phyloP scores from a whole-genome alignment of 1,139 yeast species.

The Debaryomyces psychrophilus region DNA sequence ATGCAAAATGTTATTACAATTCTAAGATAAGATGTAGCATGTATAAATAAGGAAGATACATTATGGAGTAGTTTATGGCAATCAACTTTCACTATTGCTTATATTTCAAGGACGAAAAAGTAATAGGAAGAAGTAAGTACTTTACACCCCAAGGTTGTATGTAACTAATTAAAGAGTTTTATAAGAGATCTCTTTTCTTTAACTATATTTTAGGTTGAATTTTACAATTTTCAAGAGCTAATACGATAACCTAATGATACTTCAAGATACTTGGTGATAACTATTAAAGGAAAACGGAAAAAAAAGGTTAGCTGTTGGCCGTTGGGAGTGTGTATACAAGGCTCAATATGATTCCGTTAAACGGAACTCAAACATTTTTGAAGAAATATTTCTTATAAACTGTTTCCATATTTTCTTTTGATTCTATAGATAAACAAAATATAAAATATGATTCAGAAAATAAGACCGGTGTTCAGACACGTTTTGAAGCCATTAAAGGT shows the following conservation, averaged over 20 bases:
- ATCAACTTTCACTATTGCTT: not conserved
- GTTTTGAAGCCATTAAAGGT: not conserved
- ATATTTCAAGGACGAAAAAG: not conserved
- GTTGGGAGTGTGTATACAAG: conserved; percentile 1
- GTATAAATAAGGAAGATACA: not conserved
- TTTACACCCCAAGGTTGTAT: too few relatives aligned
- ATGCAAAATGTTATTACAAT: not conserved
- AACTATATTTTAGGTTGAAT: too few relatives aligned
- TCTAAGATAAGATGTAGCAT: not conserved
- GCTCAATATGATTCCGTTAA: conserved; percentile 3
- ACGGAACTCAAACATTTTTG: conserved; percentile 2
- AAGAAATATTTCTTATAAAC: not conserved
- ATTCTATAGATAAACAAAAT: not conserved
- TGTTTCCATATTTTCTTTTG: not conserved
- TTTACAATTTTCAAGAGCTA: too few relatives aligned
- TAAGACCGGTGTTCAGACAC: conserved; percentile 1
- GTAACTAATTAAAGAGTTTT: too few relatives aligned
- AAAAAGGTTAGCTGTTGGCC: not conserved
- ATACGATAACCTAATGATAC: not conserved
- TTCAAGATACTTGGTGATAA: not conserved
- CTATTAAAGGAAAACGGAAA: not conserved
- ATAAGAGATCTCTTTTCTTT: too few relatives aligned
- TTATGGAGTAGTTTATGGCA: not conserved
- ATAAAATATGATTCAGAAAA: not conserved
- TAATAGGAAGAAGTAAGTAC: not conserved